phyloP scores from a whole-genome alignment of 140 eudicot genomes.

The Erigeron philadelphicus region DNA sequence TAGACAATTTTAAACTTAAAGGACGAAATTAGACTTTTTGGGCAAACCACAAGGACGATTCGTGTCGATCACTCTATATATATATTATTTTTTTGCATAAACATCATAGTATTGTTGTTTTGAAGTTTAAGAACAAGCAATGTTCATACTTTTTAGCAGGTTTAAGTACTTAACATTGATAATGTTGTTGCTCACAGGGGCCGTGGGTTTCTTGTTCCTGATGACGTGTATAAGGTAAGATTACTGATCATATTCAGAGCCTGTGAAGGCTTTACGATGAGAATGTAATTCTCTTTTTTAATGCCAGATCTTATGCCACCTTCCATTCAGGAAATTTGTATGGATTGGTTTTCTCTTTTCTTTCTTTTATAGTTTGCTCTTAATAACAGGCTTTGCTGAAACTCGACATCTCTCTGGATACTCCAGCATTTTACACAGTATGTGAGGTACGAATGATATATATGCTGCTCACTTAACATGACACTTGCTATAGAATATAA shows the following conservation, averaged over 20 bases:
- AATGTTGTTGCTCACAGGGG: slow-evolving; percentile 46
- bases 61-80: too few relatives aligned
- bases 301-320: slow-evolving; percentile 10
- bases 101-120: neutral
- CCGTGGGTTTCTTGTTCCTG: slow-evolving; percentile 76
- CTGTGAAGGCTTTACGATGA: neutral
- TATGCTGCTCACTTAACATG: neutral
- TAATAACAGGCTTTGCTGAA: slow-evolving; percentile 63
- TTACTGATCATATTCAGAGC: neutral
- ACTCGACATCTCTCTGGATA: slow-evolving; percentile 67
- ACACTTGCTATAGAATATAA: neutral
- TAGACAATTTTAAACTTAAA: too few relatives aligned
- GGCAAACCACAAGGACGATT: too few relatives aligned
- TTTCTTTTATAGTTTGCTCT: slow-evolving; percentile 11
- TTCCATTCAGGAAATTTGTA: neutral
- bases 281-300: neutral
- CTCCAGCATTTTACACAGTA: slow-evolving; percentile 86
- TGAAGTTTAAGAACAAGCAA: slow-evolving; percentile 6
- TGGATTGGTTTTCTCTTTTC: neutral
- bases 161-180: neutral
- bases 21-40: too few relatives aligned
- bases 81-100: neutral
- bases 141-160: slow-evolving; percentile 1
- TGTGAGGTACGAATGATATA: slow-evolving; percentile 57
- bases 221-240: slow-evolving; percentile 78